Conservation (phyloP, 192 early-diverging fungal genomes). For the Coemansia sp. region DNA sequence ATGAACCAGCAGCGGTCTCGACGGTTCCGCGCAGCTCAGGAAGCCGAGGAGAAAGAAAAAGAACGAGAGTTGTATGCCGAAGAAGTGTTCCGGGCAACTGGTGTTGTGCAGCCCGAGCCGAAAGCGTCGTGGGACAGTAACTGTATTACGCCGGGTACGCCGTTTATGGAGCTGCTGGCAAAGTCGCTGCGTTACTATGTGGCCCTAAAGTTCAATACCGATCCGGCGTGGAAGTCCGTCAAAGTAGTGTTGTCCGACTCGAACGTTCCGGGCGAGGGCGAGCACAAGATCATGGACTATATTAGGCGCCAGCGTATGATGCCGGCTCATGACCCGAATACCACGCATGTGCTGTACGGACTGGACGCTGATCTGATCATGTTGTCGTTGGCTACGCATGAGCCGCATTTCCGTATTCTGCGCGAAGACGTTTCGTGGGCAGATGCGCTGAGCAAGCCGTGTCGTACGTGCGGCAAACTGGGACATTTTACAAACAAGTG, state of each 20-base stretch:
- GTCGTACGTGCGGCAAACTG: conserved; percentile 62
- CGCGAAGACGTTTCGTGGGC: conserved; percentile 94
- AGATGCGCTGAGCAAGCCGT: conserved; percentile 66
- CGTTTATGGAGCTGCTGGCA: conserved; percentile 92
- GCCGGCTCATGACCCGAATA: conserved; percentile 86
- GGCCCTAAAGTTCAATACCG: conserved; percentile 80
- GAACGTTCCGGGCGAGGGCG: conserved; percentile 96
- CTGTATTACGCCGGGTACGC: conserved; percentile 98
- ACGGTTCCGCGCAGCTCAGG: conserved; percentile 92
- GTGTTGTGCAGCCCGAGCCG: conserved; percentile 50
- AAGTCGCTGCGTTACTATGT: conserved; percentile 86
- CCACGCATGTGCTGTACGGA: conserved; percentile 90
- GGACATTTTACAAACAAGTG: conserved; percentile 62
- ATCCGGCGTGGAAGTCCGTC: conserved; percentile 81
- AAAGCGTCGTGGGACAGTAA: conserved; percentile 88
- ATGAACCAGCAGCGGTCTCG: conserved; percentile 99
- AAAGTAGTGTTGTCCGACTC: conserved; percentile 93
- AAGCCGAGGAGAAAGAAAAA: conserved; percentile 52
- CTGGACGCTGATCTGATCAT: conserved; percentile 98
- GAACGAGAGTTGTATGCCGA: conserved; percentile 43
- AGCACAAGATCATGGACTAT: conserved; percentile 99
- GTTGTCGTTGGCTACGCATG: conserved; percentile 92
- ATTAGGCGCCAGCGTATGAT: conserved; percentile 78
- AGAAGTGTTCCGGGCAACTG: conserved; percentile 54
- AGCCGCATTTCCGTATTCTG: conserved; percentile 94